A percentile compares a stretch with the other conserved stretches of the same genome.
phyloP scores from a whole-genome alignment of 306 rosid species.

The Vigna hirtella region DNA sequence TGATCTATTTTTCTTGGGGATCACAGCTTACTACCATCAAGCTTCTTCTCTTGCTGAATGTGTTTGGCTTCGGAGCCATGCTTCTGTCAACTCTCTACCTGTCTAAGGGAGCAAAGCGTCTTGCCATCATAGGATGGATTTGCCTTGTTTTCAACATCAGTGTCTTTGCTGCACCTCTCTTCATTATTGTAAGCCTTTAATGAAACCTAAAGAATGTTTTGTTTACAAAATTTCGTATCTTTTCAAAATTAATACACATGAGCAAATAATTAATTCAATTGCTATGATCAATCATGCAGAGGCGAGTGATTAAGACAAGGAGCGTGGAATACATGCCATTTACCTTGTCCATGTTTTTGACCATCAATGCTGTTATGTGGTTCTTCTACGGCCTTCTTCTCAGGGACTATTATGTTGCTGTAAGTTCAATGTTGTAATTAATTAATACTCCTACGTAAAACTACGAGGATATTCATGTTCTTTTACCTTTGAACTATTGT shows the following conservation, averaged over 20 bases:
- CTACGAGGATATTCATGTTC: not conserved
- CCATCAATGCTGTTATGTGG: slow-evolving; percentile 90
- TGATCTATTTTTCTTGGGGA: not conserved
- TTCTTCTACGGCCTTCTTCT: slow-evolving; percentile 91
- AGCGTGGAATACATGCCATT: slow-evolving; percentile 96
- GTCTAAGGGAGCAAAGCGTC: slow-evolving; percentile 63
- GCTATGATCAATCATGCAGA: slow-evolving; percentile 53
- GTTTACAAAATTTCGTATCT: not conserved
- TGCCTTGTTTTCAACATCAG: slow-evolving; percentile 77
- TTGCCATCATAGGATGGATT: slow-evolving; percentile 82
- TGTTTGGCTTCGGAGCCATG: slow-evolving; percentile 79
- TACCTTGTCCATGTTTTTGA: slow-evolving; percentile 76
- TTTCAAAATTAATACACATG: not conserved
- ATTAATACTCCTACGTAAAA: not conserved
- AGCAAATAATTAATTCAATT: not conserved
- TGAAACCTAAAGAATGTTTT: slow-evolving; percentile 1
- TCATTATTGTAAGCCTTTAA: slow-evolving; percentile 66
- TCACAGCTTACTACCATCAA: slow-evolving; percentile 65
- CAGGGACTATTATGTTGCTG: slow-evolving; percentile 87
- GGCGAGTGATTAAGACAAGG: slow-evolving; percentile 69
- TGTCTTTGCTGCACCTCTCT: slow-evolving; percentile 93
- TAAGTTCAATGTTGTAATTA: slow-evolving; percentile 43
- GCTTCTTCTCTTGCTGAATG: slow-evolving; percentile 69
- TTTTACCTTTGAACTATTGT: not conserved
- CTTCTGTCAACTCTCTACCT: slow-evolving; percentile 68